These are phyloP conservation scores for Rhinocladiella mackenziei DNA, from an alignment of 2,329 filamentous ascomycete genomes.

Conservation along the genomic window DNA sequence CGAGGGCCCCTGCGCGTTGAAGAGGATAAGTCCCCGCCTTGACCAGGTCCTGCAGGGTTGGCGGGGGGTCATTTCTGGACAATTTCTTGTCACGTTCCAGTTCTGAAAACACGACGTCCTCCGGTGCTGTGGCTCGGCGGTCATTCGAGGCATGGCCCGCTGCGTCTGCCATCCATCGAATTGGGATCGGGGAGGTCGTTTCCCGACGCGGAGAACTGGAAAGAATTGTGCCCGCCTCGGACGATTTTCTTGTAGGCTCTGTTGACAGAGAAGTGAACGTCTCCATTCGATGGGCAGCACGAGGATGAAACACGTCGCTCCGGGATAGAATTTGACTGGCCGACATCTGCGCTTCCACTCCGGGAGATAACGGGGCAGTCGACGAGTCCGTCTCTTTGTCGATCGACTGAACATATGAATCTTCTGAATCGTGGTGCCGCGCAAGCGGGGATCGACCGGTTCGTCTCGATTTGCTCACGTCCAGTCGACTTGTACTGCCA, in stretches of 20 bases:
- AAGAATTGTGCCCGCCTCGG: conserved; percentile 30
- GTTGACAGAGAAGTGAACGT: conserved; percentile 31
- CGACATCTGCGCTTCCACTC: conserved; percentile 66
- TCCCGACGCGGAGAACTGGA: conserved; percentile 22
- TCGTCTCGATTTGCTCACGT: conserved; percentile 47
- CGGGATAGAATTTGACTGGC: conserved; percentile 85
- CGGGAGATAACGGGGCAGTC: conserved; percentile 62
- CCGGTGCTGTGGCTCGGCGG: conserved; percentile 4
- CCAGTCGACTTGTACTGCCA: conserved; percentile 57
- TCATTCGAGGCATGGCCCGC: conserved; percentile 5
- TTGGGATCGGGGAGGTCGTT: conserved; percentile 14
- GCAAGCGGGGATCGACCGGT: conserved; percentile 50
- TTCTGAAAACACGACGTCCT: conserved; percentile 8
- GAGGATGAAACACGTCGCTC: conserved; percentile 83
- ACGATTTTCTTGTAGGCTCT: conserved; percentile 42
- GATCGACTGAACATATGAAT: conserved; percentile 70
- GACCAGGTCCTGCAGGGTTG: conserved; percentile 56
- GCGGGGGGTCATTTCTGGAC: conserved; percentile 34
- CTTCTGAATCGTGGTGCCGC: conserved; percentile 61
- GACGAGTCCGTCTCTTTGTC: conserved; percentile 73
- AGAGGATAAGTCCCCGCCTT: conserved; percentile 69
- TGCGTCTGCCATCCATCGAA: conserved; percentile 8
- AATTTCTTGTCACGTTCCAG: conserved; percentile 11
- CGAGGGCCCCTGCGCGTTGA: conserved; percentile 76
- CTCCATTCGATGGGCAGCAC: conserved; percentile 53